Percentiles rank a stretch among this genome's conserved stretches.
phyloP scores from a whole-genome alignment of 2,329 filamentous ascomycete genomes.

The Fusarium tuaranense region DNA sequence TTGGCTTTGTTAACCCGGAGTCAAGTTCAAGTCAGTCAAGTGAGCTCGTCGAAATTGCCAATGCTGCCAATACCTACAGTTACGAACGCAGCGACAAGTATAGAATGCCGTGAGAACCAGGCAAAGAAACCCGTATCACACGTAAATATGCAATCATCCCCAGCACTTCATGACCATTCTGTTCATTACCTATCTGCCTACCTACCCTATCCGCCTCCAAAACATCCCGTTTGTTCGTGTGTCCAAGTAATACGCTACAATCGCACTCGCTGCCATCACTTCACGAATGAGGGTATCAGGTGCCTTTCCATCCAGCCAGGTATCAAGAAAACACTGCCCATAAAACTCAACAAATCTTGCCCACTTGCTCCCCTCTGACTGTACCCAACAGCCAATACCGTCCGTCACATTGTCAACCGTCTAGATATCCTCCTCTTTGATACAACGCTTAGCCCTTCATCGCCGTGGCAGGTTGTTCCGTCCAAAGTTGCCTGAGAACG shows the following conservation, averaged over 20 bases:
- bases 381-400: neutral
- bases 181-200: constrained; percentile 8
- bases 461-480: constrained; percentile 61
- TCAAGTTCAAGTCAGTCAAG: neutral
- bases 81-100: neutral
- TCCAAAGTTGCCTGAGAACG: constrained; percentile 55
- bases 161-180: neutral
- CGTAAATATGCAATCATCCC: neutral
- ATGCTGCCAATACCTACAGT: neutral
- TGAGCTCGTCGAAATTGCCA: neutral
- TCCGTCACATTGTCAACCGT: neutral
- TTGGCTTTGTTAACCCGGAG: neutral
- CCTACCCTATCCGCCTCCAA: constrained; percentile 3
- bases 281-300: constrained; percentile 46
- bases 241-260: constrained; percentile 31
- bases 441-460: constrained; percentile 48
- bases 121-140: neutral
- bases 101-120: too few species aligned
- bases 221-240: neutral
- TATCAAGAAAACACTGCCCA: constrained; percentile 32
- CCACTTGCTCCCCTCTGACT: neutral
- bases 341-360: constrained; percentile 17
- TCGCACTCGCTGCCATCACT: constrained; percentile 35
- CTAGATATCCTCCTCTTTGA: constrained; percentile 18
- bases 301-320: constrained; percentile 42